Evolutionary conservation across 176 grass and related monocot genomes (phyloP), one percentile per base, ranked within the genome.

Genomic region (Oryza meyeriana): DNA sequence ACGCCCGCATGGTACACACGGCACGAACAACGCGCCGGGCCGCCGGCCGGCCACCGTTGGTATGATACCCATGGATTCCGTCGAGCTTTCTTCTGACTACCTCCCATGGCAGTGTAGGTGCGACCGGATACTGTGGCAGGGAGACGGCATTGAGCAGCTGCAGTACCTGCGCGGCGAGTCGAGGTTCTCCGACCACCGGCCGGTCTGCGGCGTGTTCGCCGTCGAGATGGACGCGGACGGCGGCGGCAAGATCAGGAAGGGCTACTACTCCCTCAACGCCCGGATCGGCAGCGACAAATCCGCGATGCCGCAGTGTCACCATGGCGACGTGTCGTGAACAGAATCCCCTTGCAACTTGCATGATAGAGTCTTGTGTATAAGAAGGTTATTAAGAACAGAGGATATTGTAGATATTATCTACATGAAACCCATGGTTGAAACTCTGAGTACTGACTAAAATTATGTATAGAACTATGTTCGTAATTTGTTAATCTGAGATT

Each of bases 131-230:
- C 75, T 98, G 61, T 98, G 95, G 92, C 64, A 91, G 76, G 95
- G 95, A 31, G 78, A 91, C 13, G 92, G 90, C 64, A 80, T 98
- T 33, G 92, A 98, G 67, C 92, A 98, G 85, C 72, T 91, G 65
- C 90, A 98, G 79, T 98, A 98, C 81, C 73, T 89, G 55, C 90
- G 95, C 45, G 90, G 88, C 18, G 95, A 98, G 84, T 95, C 93
- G 31, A 93, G 90, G 72, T 98, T 98, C 82, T 98, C 92, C 13
- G 95, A 98, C 80, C 95, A 98, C 78, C 91, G 92, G 36, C 92
- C 95, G 1, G 92, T 98, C 4, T 93, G 95, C 65, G 79, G 90
- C 29, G 68, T 95, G 81, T 98, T 98, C 76, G 29, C 74, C 17
- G 39, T 91, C 77, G 81, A 95, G 71, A 87, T 85, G 28, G 90